Evolutionary conservation across 768 basidiomycete genomes (phyloP).

Genomic region (Mycena olivaceomarginata): DNA sequence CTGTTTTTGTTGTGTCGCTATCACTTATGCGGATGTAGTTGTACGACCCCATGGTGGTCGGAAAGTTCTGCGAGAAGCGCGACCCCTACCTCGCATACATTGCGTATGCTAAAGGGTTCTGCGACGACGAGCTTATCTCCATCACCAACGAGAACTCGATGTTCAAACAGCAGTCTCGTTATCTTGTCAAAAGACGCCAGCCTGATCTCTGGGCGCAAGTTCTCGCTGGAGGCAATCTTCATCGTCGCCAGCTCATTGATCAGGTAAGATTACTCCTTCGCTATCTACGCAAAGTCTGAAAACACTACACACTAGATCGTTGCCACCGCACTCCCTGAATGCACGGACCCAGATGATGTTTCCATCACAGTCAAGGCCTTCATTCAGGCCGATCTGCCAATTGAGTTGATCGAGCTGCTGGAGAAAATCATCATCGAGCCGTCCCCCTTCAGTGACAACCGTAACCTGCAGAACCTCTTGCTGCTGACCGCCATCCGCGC

Average conservation of each 20-base stretch:
- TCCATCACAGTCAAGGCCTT: conserved; percentile 99
- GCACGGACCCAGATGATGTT: conserved; percentile 98
- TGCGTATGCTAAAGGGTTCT: conserved; percentile 99
- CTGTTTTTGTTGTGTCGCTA: conserved; percentile 22
- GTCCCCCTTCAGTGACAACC: conserved; percentile 98
- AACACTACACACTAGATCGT: conserved; percentile 75
- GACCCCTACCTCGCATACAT: conserved; percentile 99
- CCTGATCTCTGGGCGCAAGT: conserved; percentile 98
- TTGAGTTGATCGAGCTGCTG: conserved; percentile 96
- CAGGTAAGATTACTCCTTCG: conserved; percentile 70
- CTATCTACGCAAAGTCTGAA: conserved; percentile 12
- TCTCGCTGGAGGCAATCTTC: conserved; percentile 89
- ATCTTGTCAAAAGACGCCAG: conserved; percentile 96
- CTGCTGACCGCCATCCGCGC: conserved; percentile 97
- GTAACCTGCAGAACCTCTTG: conserved; percentile 95
- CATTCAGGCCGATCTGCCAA: conserved; percentile 96
- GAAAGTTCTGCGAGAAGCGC: conserved; percentile 99
- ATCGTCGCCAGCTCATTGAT: conserved; percentile 95
- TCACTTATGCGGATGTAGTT: conserved; percentile 67
- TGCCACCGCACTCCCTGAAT: conserved; percentile 96
- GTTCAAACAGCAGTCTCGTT: conserved; percentile 99
- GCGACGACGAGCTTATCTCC: conserved; percentile 96
- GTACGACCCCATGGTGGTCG: conserved; percentile 97
- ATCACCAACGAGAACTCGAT: conserved; percentile 99
- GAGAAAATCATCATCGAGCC: conserved; percentile 99